Conservation (phyloP, 169 alveolate species). For the Babesia microti region DNA sequence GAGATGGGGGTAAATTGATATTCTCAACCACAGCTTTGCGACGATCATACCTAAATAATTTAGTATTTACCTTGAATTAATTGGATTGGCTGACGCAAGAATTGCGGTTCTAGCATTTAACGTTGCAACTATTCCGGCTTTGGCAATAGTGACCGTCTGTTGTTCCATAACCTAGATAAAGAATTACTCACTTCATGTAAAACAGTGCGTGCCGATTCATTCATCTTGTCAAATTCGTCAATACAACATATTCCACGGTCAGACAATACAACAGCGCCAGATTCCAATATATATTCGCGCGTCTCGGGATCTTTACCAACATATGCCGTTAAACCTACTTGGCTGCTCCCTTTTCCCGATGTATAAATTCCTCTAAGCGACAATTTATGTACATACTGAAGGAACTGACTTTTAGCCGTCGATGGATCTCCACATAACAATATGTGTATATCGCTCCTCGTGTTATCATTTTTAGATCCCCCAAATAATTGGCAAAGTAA, state of each 20-base stretch:
- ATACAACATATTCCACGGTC: conserved; percentile 98
- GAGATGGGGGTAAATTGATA: conserved; percentile 93
- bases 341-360: conserved; percentile 93
- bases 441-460: conserved; percentile 90
- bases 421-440: conserved; percentile 99
- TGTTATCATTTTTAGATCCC: conserved; percentile 73
- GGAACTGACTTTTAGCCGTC: conserved; percentile 96
- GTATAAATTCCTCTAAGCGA: conserved; percentile 95
- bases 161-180: conserved; percentile 89
- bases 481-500: conserved; percentile 92
- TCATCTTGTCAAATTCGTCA: conserved; percentile 99
- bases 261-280: conserved; percentile 97
- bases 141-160: conserved; percentile 97
- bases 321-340: conserved; percentile 97
- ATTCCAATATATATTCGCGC: conserved; percentile 87
- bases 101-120: conserved; percentile 93
- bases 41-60: conserved; percentile 90
- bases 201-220: conserved; percentile 92
- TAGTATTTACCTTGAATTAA: conserved; percentile 54
- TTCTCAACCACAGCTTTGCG: conserved; percentile 93
- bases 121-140: conserved; percentile 91
- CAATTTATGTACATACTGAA: conserved; percentile 87
- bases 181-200: conserved; percentile 84
- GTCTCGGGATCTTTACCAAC: conserved; percentile 95
- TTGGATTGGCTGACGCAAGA: conserved; percentile 97